Evolutionary conservation across 1,139 yeast genomes (phyloP).

Genomic region (Lodderomyces elongisporus): DNA sequence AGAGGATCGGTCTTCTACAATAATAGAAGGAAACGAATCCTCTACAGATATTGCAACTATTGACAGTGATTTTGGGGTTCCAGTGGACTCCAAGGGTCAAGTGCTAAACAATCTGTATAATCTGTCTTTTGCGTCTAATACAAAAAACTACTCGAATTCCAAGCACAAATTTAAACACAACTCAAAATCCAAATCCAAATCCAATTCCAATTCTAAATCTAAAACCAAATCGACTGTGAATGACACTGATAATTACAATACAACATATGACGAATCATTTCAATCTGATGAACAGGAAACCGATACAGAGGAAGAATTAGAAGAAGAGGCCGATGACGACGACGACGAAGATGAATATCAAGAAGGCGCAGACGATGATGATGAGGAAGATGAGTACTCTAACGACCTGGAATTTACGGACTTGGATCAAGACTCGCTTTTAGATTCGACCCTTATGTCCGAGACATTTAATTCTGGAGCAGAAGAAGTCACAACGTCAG

Average conservation of each 20-base stretch:
- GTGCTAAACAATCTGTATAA: too few relatives aligned
- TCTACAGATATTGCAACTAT: slow-evolving; percentile 26
- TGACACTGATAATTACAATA: not conserved
- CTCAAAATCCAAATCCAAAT: too few relatives aligned
- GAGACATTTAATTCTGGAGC: slow-evolving; percentile 18
- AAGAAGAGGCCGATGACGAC: slow-evolving; percentile 13
- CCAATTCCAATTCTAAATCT: too few relatives aligned
- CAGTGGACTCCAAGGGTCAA: slow-evolving; percentile 16
- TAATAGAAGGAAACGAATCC: too few relatives aligned
- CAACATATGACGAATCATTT: not conserved
- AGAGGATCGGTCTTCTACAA: too few relatives aligned
- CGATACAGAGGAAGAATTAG: slow-evolving; percentile 15
- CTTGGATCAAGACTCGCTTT: slow-evolving; percentile 36
- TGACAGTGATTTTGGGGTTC: slow-evolving; percentile 33
- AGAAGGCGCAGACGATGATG: slow-evolving; percentile 8
- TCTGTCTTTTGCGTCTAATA: too few relatives aligned
- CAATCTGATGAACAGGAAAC: slow-evolving; percentile 5
- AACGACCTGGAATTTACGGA: slow-evolving; percentile 44
- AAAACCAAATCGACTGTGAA: not conserved
- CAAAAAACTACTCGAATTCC: not conserved
- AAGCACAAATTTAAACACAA: slow-evolving; percentile 5
- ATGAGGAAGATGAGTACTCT: slow-evolving; percentile 22
- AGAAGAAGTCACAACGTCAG: not conserved
- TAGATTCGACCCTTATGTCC: slow-evolving; percentile 29
- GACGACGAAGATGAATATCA: slow-evolving; percentile 16